Conservation (phyloP, 768 basidiomycete genomes). For the Termitomyces sp. region DNA sequence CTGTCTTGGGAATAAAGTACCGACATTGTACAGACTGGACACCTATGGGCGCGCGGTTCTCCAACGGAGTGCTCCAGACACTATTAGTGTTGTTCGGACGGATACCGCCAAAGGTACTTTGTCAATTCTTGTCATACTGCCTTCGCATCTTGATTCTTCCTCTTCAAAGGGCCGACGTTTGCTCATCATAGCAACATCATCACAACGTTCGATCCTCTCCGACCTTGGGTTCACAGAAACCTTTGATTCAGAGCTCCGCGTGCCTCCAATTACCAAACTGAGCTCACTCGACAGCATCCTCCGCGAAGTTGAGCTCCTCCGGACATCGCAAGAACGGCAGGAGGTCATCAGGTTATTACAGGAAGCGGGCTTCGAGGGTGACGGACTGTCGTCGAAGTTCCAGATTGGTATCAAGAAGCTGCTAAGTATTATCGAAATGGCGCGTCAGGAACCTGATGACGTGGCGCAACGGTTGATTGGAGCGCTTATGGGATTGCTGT, state of each 20-base stretch:
- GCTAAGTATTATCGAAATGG: slow-evolving; percentile 91
- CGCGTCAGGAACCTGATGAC: slow-evolving; percentile 88
- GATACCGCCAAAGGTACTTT: slow-evolving; percentile 82
- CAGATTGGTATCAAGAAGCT: slow-evolving; percentile 94
- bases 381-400: slow-evolving; percentile 40
- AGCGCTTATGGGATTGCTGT: slow-evolving; percentile 53
- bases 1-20: background rate
- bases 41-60: slow-evolving; percentile 94
- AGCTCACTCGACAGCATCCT: slow-evolving; percentile 71
- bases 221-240: slow-evolving; percentile 87
- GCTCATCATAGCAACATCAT: slow-evolving; percentile 88
- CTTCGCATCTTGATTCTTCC: background rate
- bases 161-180: slow-evolving; percentile 74
- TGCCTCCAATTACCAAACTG: slow-evolving; percentile 75
- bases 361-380: slow-evolving; percentile 64
- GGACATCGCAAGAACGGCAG: slow-evolving; percentile 42
- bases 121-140: background rate
- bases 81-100: slow-evolving; percentile 83
- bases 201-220: slow-evolving; percentile 75
- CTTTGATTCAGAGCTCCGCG: slow-evolving; percentile 84
- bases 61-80: slow-evolving; percentile 88
- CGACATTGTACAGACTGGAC: slow-evolving; percentile 73
- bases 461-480: slow-evolving; percentile 65
- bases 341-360: slow-evolving; percentile 60
- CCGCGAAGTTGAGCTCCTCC: slow-evolving; percentile 75